These are phyloP conservation scores for Apiospora kogelbergensis DNA, from an alignment of 2,329 filamentous ascomycete species.

Conservation along the genomic window DNA sequence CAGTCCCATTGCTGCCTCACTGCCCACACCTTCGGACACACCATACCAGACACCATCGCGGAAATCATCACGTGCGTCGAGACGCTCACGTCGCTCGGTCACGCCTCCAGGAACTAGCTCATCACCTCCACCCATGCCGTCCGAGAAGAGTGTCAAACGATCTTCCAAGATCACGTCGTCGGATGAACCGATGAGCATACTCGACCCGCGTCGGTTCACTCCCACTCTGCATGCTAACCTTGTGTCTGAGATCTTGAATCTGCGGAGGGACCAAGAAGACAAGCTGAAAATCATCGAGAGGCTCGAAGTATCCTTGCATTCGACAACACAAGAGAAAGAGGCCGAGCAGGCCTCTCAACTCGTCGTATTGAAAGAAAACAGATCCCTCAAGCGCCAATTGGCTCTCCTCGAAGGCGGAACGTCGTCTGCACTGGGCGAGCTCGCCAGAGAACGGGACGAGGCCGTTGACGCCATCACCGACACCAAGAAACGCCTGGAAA, in stretches of 20 bases:
- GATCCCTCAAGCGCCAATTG: slow-evolving; percentile 81
- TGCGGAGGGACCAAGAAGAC: slow-evolving; percentile 87
- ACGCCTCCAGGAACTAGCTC: slow-evolving; percentile 60
- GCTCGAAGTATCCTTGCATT: slow-evolving; percentile 73
- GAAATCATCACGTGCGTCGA: slow-evolving; percentile 61
- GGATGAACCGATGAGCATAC: slow-evolving; percentile 70
- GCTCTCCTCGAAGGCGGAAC: slow-evolving; percentile 85
- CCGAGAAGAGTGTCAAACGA: slow-evolving; percentile 47
- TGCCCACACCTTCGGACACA: slow-evolving; percentile 71
- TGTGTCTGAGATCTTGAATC: slow-evolving; percentile 86
- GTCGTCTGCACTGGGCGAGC: slow-evolving; percentile 78
- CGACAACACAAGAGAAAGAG: slow-evolving; percentile 73
- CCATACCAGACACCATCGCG: slow-evolving; percentile 73
- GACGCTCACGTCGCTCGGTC: slow-evolving; percentile 63
- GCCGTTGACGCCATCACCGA: slow-evolving; percentile 73
- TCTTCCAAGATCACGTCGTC: slow-evolving; percentile 57
- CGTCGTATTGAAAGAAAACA: slow-evolving; percentile 70
- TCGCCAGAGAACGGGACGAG: slow-evolving; percentile 83
- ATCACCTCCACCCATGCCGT: slow-evolving; percentile 52
- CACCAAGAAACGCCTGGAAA: slow-evolving; percentile 73
- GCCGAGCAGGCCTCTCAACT: slow-evolving; percentile 61
- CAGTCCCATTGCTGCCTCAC: slow-evolving; percentile 54
- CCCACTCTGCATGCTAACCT: slow-evolving; percentile 92
- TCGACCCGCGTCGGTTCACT: slow-evolving; percentile 91
- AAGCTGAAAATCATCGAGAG: slow-evolving; percentile 85